Conservation (phyloP, 768 basidiomycete genomes). For the Xerocomellus chrysenteron region DNA sequence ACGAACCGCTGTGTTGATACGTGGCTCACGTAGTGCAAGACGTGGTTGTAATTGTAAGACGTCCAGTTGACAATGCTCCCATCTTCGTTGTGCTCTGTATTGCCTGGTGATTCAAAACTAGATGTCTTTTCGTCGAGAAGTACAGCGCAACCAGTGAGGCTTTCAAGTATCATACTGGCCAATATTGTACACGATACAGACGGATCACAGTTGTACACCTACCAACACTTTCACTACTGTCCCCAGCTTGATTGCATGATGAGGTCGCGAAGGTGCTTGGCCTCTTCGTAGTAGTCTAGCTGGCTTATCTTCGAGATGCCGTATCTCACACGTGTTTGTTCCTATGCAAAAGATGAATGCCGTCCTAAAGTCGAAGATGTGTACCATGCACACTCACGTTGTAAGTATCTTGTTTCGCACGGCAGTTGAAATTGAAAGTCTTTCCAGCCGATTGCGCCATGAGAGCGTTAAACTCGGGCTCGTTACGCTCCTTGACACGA, state of each 20-base stretch:
- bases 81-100: neutral
- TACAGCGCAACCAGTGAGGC: neutral
- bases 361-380: neutral
- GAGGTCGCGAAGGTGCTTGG: constrained; percentile 53
- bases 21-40: neutral
- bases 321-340: constrained; percentile 79
- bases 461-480: constrained; percentile 53
- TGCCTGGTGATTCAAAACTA: neutral
- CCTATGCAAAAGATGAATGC: constrained; percentile 43
- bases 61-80: neutral
- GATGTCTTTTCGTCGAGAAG: neutral
- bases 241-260: constrained; percentile 60
- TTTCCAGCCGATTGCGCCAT: constrained; percentile 66
- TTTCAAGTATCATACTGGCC: constrained; percentile 2
- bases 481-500: constrained; percentile 53
- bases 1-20: neutral
- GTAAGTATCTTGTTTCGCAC: constrained; percentile 84
- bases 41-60: constrained; percentile 1
- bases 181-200: neutral
- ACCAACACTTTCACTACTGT: constrained; percentile 16
- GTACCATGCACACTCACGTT: constrained; percentile 52
- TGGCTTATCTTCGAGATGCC: constrained; percentile 67
- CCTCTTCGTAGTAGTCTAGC: constrained; percentile 72
- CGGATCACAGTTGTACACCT: neutral
- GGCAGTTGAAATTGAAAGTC: constrained; percentile 79